Evolutionary conservation across 2,329 filamentous ascomycete genomes (phyloP).

Genomic region (Mycosphaerella sp.): DNA sequence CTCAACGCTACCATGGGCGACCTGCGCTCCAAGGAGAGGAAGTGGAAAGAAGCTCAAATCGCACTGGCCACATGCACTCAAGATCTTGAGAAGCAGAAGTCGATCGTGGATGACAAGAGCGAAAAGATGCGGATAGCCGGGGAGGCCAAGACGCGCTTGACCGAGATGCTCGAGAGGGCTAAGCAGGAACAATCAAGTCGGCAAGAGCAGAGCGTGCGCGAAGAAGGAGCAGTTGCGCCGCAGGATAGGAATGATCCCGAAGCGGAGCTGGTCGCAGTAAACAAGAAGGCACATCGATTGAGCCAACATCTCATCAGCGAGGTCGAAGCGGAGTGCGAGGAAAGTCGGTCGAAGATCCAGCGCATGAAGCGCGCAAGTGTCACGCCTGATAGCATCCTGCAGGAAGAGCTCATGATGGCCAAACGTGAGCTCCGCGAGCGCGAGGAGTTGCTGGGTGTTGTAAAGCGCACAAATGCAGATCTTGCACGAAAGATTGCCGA

Average conservation of each 20-base stretch:
- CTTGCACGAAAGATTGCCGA: constrained; percentile 4
- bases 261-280: neutral
- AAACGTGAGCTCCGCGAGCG: constrained; percentile 4
- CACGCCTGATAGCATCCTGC: neutral
- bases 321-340: constrained; percentile 4
- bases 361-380: neutral
- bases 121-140: neutral
- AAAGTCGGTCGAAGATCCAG: constrained; percentile 2
- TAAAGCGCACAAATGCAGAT: constrained; percentile 4
- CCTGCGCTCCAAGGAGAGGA: neutral
- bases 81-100: constrained; percentile 1
- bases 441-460: constrained; percentile 2
- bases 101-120: neutral
- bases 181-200: neutral
- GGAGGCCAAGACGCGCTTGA: neutral
- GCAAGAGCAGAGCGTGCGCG: neutral
- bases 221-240: neutral
- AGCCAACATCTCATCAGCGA: neutral
- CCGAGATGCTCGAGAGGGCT: neutral
- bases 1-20: constrained; percentile 2
- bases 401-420: constrained; percentile 1
- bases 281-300: constrained; percentile 1
- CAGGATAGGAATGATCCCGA: neutral
- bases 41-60: constrained; percentile 8
- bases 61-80: neutral